Evolutionary conservation across 345 rosid genomes (phyloP).

Genomic region (Limnanthes douglasii): DNA sequence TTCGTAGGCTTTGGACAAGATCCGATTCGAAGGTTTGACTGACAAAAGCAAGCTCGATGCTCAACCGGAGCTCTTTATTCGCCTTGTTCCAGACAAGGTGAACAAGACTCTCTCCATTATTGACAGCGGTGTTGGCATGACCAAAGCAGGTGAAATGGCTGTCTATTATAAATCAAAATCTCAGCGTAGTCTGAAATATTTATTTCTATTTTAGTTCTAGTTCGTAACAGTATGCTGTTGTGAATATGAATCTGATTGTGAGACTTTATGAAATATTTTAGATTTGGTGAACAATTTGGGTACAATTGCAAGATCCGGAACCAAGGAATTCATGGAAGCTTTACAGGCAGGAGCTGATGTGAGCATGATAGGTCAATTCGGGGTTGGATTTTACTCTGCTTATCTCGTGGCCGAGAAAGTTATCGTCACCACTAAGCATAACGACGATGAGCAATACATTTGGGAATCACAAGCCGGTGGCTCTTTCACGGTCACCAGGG

Average conservation of each 20-base stretch:
- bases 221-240: no score
- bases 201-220: no score
- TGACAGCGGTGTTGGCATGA: constrained; percentile 69
- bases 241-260: no score
- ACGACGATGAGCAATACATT: constrained; percentile 69
- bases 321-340: constrained; percentile 92
- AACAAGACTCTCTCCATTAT: constrained; percentile 35
- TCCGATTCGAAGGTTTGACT: constrained; percentile 57
- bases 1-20: constrained; percentile 71
- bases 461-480: constrained; percentile 99
- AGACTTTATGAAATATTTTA: not conserved
- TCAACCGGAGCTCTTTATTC: constrained; percentile 64
- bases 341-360: constrained; percentile 90
- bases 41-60: constrained; percentile 63
- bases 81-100: constrained; percentile 47
- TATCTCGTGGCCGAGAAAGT: constrained; percentile 82
- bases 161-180: no score
- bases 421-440: constrained; percentile 65
- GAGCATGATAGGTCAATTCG: constrained; percentile 90
- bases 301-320: constrained; percentile 85
- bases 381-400: constrained; percentile 93
- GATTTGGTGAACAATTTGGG: constrained; percentile 86
- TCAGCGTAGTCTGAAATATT: no score
- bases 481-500: constrained; percentile 74
- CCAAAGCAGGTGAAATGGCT: constrained; percentile 71